These are phyloP conservation scores for Diaporthe citrichinensis DNA, from an alignment of 2,329 filamentous ascomycete genomes.

Conservation along the genomic window DNA sequence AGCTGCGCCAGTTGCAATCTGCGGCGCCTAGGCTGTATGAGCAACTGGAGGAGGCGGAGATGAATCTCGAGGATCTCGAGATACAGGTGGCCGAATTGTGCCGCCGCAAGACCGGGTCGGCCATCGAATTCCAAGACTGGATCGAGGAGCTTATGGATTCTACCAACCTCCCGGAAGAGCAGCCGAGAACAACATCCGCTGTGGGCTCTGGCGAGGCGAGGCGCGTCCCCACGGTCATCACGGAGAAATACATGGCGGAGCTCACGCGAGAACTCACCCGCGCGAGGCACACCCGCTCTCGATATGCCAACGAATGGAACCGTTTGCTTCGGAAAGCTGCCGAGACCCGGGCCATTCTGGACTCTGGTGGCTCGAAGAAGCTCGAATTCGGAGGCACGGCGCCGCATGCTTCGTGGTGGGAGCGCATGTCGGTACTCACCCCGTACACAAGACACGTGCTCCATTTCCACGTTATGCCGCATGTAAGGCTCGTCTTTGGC, in stretches of 20 bases:
- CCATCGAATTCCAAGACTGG: slow-evolving; percentile 87
- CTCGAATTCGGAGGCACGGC: slow-evolving; percentile 79
- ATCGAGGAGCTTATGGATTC: slow-evolving; percentile 93
- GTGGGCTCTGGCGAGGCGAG: slow-evolving; percentile 60
- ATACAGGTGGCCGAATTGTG: slow-evolving; percentile 84
- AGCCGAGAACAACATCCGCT: slow-evolving; percentile 58
- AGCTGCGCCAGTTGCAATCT: slow-evolving; percentile 81
- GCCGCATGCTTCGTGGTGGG: slow-evolving; percentile 67
- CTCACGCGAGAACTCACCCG: slow-evolving; percentile 85
- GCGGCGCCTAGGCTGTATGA: slow-evolving; percentile 88
- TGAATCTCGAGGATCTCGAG: slow-evolving; percentile 85
- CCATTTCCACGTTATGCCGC: slow-evolving; percentile 81
- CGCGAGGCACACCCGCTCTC: slow-evolving; percentile 84
- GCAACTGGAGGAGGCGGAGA: slow-evolving; percentile 86
- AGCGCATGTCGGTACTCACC: slow-evolving; percentile 74
- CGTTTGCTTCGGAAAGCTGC: slow-evolving; percentile 80
- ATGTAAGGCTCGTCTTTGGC: slow-evolving; percentile 75
- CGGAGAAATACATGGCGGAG: slow-evolving; percentile 92
- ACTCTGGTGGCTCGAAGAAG: slow-evolving; percentile 84
- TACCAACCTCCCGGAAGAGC: slow-evolving; percentile 76
- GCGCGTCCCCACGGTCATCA: slow-evolving; percentile 84
- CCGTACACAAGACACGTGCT: slow-evolving; percentile 87
- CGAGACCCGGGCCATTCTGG: slow-evolving; percentile 84
- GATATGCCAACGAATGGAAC: slow-evolving; percentile 91
- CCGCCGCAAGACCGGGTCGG: slow-evolving; percentile 83